A percentile compares a stretch with the other conserved stretches of the same genome.
phyloP scores from a whole-genome alignment of 192 early-diverging fungal genomes.

The Backusella westeae region DNA sequence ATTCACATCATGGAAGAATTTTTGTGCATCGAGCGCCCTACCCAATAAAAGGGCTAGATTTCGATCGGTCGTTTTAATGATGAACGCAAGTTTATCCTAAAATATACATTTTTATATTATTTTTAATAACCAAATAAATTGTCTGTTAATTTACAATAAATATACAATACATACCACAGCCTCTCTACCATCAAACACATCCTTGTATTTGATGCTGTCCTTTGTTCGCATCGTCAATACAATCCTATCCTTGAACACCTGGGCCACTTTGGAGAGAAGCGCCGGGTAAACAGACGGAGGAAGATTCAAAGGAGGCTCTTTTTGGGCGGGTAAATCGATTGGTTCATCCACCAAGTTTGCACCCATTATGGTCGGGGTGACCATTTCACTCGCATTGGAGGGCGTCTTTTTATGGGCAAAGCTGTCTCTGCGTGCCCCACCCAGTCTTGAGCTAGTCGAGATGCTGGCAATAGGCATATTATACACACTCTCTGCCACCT shows the following conservation, averaged over 20 bases:
- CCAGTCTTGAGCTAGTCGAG: background rate
- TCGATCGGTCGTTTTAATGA: slow-evolving; percentile 83
- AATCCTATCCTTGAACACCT: slow-evolving; percentile 57
- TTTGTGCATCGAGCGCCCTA: slow-evolving; percentile 86
- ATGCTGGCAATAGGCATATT: slow-evolving; percentile 17
- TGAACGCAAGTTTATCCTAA: slow-evolving; percentile 73
- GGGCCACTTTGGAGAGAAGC: slow-evolving; percentile 68
- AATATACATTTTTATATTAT: background rate
- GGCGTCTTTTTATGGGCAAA: slow-evolving; percentile 7
- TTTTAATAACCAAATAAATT: background rate
- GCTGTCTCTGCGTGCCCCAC: slow-evolving; percentile 15
- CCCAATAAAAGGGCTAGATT: slow-evolving; percentile 87
- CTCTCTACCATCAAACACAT: slow-evolving; percentile 82
- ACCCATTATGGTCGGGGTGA: background rate
- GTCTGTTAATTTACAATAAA: background rate
- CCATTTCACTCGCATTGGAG: slow-evolving; percentile 11
- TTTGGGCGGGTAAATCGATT: background rate
- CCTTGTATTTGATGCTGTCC: slow-evolving; percentile 78
- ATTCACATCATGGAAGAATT: slow-evolving; percentile 89
- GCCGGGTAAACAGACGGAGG: slow-evolving; percentile 67
- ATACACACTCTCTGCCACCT: slow-evolving; percentile 30
- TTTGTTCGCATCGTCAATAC: slow-evolving; percentile 62
- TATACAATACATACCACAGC: slow-evolving; percentile 65
- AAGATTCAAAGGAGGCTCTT: background rate
- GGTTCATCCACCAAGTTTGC: background rate